Evolutionary conservation across 805 yeast genomes (phyloP).

Genomic region (Teunomyces tritomae): DNA sequence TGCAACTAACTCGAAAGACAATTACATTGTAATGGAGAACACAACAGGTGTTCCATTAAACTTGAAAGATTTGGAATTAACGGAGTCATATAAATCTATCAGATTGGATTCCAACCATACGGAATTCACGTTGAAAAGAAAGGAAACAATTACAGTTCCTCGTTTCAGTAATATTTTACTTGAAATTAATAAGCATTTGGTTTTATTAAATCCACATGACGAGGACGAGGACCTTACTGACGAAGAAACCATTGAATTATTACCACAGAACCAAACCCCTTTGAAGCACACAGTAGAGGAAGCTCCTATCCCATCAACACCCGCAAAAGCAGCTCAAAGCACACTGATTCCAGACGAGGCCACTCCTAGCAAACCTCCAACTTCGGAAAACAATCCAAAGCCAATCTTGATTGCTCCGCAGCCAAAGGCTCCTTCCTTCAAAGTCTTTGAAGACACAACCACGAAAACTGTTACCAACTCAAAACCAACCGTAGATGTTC

Average conservation of each 20-base stretch:
- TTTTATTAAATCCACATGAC: conserved; percentile 48
- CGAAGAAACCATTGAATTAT: conserved; percentile 36
- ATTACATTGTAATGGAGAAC: conserved; percentile 20
- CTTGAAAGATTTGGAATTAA: conserved; percentile 12
- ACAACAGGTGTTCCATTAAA: conserved; percentile 21
- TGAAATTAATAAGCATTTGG: conserved; percentile 69
- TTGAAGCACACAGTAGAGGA: neutral
- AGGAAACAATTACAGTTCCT: conserved; percentile 67
- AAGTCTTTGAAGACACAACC: conserved; percentile 12
- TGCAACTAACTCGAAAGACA: conserved; percentile 17
- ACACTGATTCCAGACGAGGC: conserved; percentile 3
- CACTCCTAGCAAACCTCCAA: conserved; percentile 8
- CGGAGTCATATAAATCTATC: conserved; percentile 32
- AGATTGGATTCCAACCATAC: conserved; percentile 42
- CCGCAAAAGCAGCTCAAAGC: conserved; percentile 1
- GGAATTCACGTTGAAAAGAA: conserved; percentile 55
- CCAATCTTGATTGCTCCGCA: neutral
- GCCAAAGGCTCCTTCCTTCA: conserved; percentile 3
- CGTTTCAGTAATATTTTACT: conserved; percentile 57
- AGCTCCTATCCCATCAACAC: conserved; percentile 6
- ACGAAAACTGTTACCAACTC: conserved; percentile 9
- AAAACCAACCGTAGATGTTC: conserved; percentile 2
- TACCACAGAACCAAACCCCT: neutral
- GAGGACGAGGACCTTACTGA: conserved; percentile 45
- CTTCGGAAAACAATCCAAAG: neutral